Conservation (phyloP, 208 protist genomes). For the Phytomonas sp. region DNA sequence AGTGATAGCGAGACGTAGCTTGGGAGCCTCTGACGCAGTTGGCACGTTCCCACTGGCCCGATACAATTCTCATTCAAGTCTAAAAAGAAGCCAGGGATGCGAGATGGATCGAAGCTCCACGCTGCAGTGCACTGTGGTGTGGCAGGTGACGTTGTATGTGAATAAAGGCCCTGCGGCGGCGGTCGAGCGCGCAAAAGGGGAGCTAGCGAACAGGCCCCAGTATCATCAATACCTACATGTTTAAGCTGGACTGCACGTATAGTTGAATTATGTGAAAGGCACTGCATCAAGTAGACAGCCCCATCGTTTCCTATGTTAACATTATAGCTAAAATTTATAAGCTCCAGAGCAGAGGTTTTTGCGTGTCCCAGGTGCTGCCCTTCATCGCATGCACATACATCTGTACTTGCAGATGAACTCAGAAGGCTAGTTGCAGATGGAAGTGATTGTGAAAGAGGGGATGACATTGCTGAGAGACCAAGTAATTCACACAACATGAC, state of each 20-base stretch:
- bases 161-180: conserved; percentile 8
- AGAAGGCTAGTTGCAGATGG: not conserved
- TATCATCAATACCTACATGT: conserved; percentile 58
- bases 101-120: not conserved
- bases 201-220: conserved; percentile 33
- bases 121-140: not conserved
- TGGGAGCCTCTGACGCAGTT: conserved; percentile 58
- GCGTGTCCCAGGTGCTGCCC: not conserved
- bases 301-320: conserved; percentile 55
- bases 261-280: conserved; percentile 21
- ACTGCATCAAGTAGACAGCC: conserved; percentile 36
- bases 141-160: not conserved
- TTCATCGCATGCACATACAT: not conserved
- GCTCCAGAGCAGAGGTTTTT: conserved; percentile 28
- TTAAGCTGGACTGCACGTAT: conserved; percentile 69
- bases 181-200: conserved; percentile 38
- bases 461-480: conserved; percentile 17
- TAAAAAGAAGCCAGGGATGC: conserved; percentile 37
- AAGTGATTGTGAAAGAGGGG: not conserved
- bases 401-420: not conserved
- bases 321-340: conserved; percentile 88
- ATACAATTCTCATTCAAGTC: conserved; percentile 83
- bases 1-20: conserved; percentile 60
- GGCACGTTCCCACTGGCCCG: conserved; percentile 38
- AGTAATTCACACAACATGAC: conserved; percentile 47